Conservation (phyloP, 768 basidiomycete genomes). For the Cystobasidium ongulense region DNA sequence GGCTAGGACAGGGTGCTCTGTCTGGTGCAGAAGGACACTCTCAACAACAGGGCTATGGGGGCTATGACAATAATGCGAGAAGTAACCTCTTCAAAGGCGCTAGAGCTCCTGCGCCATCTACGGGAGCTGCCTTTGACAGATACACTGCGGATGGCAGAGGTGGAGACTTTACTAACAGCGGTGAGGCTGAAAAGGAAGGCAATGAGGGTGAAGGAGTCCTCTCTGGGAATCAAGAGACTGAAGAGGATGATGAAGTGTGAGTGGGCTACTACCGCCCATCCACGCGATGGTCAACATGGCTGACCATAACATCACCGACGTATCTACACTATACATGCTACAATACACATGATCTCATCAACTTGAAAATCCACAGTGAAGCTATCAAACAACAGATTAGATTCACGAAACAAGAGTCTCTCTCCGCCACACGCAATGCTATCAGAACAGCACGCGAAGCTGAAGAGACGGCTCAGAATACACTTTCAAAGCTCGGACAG, state of each 20-base stretch:
- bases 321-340: conserved; percentile 43
- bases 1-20: neutral
- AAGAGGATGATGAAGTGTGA: conserved; percentile 39
- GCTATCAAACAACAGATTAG: conserved; percentile 88
- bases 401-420: conserved; percentile 82
- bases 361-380: no score
- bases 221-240: conserved; percentile 34
- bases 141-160: conserved; percentile 36
- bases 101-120: conserved; percentile 13
- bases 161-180: conserved; percentile 42
- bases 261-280: conserved; percentile 52
- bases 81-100: conserved; percentile 44
- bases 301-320: no score
- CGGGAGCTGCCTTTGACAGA: conserved; percentile 30
- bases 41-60: conserved; percentile 16
- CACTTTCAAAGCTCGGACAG: conserved; percentile 70
- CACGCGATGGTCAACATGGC: conserved; percentile 26
- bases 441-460: conserved; percentile 88
- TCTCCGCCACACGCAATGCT: conserved; percentile 81
- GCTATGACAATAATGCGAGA: neutral
- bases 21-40: neutral
- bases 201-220: neutral
- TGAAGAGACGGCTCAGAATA: conserved; percentile 85
- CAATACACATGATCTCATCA: no score
- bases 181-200: conserved; percentile 37